phyloP scores from a whole-genome alignment of 2,329 filamentous ascomycete genomes.

The Nemania serpens region DNA sequence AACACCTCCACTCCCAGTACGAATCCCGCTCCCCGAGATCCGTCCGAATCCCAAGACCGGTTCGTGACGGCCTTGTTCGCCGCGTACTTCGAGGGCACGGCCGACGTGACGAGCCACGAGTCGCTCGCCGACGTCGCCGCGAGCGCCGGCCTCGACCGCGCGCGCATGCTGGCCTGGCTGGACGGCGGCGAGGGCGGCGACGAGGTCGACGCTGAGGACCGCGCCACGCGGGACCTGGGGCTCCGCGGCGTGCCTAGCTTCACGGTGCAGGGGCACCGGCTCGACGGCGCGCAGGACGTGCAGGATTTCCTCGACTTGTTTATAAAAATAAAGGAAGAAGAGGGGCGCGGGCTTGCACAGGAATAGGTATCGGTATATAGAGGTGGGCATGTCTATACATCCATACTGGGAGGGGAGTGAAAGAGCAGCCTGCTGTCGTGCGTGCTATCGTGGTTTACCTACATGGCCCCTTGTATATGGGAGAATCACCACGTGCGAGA shows the following conservation, averaged over 20 bases:
- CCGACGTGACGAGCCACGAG: conserved; percentile 23
- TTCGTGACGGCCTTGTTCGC: conserved; percentile 24
- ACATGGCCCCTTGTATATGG: too few species aligned
- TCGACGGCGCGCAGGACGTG: conserved; percentile 27
- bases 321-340: conserved; percentile 21
- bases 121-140: conserved; percentile 21
- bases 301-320: conserved; percentile 23
- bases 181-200: conserved; percentile 22
- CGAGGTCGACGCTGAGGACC: conserved; percentile 28
- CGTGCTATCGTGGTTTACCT: not conserved
- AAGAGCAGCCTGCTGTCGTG: too few species aligned
- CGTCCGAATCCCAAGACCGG: conserved; percentile 6
- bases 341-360: not conserved
- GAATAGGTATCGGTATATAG: too few species aligned
- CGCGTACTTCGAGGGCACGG: conserved; percentile 22
- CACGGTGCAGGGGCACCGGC: conserved; percentile 13
- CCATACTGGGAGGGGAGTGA: not conserved
- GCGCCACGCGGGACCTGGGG: conserved; percentile 3
- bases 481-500: too few species aligned
- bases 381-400: too few species aligned
- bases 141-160: conserved; percentile 18
- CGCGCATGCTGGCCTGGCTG: conserved; percentile 21
- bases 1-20: too few species aligned
- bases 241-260: conserved; percentile 27
- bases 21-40: too few species aligned